Evolutionary conservation across 2,329 filamentous ascomycete genomes (phyloP).

Genomic region (Pochonia chlamydosporia): DNA sequence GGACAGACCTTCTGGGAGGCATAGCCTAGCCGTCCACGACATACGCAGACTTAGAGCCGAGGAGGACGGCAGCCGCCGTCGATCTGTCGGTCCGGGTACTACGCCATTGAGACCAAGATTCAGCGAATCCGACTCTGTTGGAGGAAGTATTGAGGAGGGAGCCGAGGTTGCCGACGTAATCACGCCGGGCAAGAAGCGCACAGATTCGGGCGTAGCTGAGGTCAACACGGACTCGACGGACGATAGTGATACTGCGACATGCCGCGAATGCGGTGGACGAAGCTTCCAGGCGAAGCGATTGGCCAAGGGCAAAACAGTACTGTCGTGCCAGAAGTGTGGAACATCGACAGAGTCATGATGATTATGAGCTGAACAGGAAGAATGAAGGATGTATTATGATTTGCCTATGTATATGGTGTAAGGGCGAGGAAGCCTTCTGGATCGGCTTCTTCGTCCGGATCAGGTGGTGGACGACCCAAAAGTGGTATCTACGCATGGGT

Average conservation of each 20-base stretch:
- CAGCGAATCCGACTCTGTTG: conserved; percentile 15
- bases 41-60: conserved; percentile 18
- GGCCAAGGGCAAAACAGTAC: conserved; percentile 7
- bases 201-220: conserved; percentile 27
- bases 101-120: conserved; percentile 14
- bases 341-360: neutral
- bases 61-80: conserved; percentile 21
- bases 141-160: conserved; percentile 13
- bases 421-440: too few species aligned
- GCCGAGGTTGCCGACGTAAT: conserved; percentile 7
- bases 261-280: conserved; percentile 8
- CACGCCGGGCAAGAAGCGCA: conserved; percentile 21
- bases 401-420: neutral
- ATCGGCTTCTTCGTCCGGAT: too few species aligned
- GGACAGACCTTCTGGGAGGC: conserved; percentile 23
- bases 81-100: conserved; percentile 21
- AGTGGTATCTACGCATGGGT: too few species aligned
- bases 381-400: neutral
- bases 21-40: conserved; percentile 24
- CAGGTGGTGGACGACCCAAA: too few species aligned
- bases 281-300: conserved; percentile 5
- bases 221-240: conserved; percentile 22
- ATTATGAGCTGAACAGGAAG: neutral
- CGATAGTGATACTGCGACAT: conserved; percentile 8
- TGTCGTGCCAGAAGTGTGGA: conserved; percentile 10